Evolutionary conservation across 2,329 filamentous ascomycete species (phyloP).

Genomic region (Orbilia javanica): DNA sequence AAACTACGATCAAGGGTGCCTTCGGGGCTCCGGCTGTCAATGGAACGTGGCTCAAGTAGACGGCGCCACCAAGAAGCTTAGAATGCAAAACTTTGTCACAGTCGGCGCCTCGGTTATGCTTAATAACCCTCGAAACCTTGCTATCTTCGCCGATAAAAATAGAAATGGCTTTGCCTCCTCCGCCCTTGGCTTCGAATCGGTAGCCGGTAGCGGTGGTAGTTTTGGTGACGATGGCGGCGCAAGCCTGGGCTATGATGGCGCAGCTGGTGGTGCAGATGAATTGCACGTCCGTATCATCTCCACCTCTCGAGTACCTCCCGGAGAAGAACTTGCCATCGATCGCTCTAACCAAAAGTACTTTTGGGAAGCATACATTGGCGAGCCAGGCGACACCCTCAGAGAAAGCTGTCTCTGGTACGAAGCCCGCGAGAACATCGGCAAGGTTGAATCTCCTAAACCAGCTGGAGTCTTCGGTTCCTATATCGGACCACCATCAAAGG

Average conservation of each 20-base stretch:
- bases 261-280: constrained; percentile 3
- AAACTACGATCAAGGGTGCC: constrained; percentile 72
- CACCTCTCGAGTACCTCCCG: not conserved
- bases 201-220: constrained; percentile 14
- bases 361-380: constrained; percentile 21
- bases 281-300: constrained; percentile 14
- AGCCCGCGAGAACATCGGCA: not conserved
- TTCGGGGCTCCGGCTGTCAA: constrained; percentile 64
- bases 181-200: constrained; percentile 19
- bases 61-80: constrained; percentile 15
- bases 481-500: constrained; percentile 20
- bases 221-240: constrained; percentile 22
- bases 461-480: constrained; percentile 13
- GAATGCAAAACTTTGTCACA: constrained; percentile 38
- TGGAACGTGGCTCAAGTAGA: constrained; percentile 29
- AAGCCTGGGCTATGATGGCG: not conserved
- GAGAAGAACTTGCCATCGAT: not conserved
- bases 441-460: not conserved
- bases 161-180: constrained; percentile 48
- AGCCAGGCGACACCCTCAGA: not conserved
- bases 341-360: constrained; percentile 22
- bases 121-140: constrained; percentile 1
- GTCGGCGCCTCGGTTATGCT: constrained; percentile 41
- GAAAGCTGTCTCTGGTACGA: not conserved
- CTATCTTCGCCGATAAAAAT: constrained; percentile 26